Evolutionary conservation across 2,329 filamentous ascomycete genomes (phyloP).

Genomic region (Fusarium sp.): DNA sequence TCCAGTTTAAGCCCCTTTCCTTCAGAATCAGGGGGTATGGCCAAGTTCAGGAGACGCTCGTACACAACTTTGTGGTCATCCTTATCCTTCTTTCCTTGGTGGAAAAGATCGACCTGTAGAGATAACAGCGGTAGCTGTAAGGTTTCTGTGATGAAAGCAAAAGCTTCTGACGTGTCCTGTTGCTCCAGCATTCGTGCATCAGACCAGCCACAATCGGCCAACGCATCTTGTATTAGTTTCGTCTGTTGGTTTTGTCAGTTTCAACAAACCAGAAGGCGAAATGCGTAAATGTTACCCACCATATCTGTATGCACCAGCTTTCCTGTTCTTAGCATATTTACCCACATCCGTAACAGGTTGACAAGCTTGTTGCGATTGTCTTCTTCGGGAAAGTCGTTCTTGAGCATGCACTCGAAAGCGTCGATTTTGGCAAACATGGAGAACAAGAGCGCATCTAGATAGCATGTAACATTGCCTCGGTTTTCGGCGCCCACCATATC

Average conservation of each 20-base stretch:
- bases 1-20: conserved; percentile 82
- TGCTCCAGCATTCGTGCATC: conserved; percentile 82
- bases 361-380: conserved; percentile 77
- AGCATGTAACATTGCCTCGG: conserved; percentile 88
- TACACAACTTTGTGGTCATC: conserved; percentile 97
- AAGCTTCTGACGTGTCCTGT: conserved; percentile 96
- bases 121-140: conserved; percentile 88
- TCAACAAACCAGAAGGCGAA: neutral
- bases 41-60: conserved; percentile 89
- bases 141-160: conserved; percentile 92
- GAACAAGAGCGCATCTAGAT: conserved; percentile 89
- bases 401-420: conserved; percentile 93
- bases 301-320: conserved; percentile 87
- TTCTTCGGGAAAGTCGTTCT: conserved; percentile 76
- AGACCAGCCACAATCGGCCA: conserved; percentile 88
- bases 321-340: conserved; percentile 88
- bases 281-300: conserved; percentile 59
- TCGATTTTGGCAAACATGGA: conserved; percentile 94
- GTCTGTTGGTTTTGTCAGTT: conserved; percentile 65
- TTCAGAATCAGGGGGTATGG: conserved; percentile 81
- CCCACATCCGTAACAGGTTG: conserved; percentile 86
- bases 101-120: conserved; percentile 93
- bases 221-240: conserved; percentile 80
- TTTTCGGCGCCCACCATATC: conserved; percentile 89
- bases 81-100: conserved; percentile 84